These are phyloP conservation scores for cucumber (Cucumis sativus) DNA, from an alignment of 306 rosid genomes.

Conservation along the genomic window Cucumber_9930_V3 NC_026655.2:17164501-17165000, in stretches of 20 bases:
- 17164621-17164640: neutral
- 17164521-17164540: neutral
- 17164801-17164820: no score
- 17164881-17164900: no score
- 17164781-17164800: no score
- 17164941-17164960: no score
- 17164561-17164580: neutral
- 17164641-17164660: neutral
- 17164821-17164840: no score
- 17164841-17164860: no score
- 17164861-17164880: no score
- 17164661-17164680: neutral
- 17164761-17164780: neutral
- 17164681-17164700: neutral
- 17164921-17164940: no score
- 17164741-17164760: neutral
- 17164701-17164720: neutral
- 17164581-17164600: neutral
- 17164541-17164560: neutral
- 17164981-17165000: no score
- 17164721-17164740: neutral
- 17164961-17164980: no score
- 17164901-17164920: no score
- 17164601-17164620: neutral
- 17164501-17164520: neutral